Percentiles rank a stretch among this genome's conserved stretches.
These are phyloP conservation scores for Gossypium trilobum DNA, from an alignment of 441 rosid species.

Conservation along the genomic window DNA sequence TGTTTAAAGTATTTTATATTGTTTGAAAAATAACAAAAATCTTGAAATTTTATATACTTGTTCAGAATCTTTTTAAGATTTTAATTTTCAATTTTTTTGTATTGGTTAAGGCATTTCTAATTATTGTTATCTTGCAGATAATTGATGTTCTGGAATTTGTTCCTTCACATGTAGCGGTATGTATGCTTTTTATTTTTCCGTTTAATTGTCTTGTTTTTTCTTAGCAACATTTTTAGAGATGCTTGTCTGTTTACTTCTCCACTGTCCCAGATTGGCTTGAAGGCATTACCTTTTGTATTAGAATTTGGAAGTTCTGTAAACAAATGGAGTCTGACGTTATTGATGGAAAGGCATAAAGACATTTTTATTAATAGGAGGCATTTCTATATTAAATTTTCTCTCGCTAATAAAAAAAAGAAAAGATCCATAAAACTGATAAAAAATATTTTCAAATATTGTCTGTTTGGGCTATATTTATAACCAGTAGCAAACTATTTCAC, in stretches of 20 bases:
- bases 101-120: conserved; percentile 11
- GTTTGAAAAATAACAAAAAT: not conserved
- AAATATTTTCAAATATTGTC: not conserved
- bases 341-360: not conserved
- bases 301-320: not conserved
- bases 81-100: not conserved
- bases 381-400: not conserved
- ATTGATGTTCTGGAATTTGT: conserved; percentile 78
- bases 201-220: not conserved
- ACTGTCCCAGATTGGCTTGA: not conserved
- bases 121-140: conserved; percentile 48
- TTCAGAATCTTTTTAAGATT: not conserved
- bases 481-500: not conserved
- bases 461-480: not conserved
- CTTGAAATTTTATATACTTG: not conserved
- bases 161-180: conserved; percentile 92
- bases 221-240: not conserved
- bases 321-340: not conserved
- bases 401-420: not conserved
- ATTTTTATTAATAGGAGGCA: not conserved
- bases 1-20: not conserved
- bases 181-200: conserved; percentile 7
- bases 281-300: not conserved
- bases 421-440: not conserved
- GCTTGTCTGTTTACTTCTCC: not conserved